These are phyloP conservation scores for Globisporangium emineosum DNA, from an alignment of 352 stramenopile genomes.

Conservation along the genomic window DNA sequence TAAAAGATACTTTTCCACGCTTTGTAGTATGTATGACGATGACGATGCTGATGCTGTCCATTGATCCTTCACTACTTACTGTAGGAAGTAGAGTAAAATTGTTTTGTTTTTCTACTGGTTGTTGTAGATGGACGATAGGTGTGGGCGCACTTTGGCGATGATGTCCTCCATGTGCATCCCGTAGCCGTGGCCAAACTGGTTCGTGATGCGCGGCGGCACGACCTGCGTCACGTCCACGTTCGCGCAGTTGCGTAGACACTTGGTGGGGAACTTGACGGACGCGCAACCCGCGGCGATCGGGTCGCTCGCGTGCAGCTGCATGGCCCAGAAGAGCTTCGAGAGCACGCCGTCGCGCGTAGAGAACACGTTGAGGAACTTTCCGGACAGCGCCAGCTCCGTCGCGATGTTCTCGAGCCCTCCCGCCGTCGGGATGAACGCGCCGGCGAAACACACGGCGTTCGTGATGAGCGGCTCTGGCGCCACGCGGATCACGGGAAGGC, in stretches of 20 bases:
- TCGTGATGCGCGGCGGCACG: slow-evolving; percentile 49
- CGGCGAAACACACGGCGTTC: slow-evolving; percentile 69
- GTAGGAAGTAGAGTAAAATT: not conserved
- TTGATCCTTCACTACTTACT: not conserved
- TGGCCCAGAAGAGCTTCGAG: slow-evolving; percentile 69
- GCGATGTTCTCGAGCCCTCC: slow-evolving; percentile 36
- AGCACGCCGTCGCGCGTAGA: slow-evolving; percentile 71
- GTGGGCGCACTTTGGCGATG: slow-evolving; percentile 39
- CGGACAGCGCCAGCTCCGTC: slow-evolving; percentile 29
- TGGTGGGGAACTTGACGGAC: slow-evolving; percentile 15
- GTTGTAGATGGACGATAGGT: slow-evolving; percentile 26
- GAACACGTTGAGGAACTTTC: slow-evolving; percentile 79
- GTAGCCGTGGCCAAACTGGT: slow-evolving; percentile 84
- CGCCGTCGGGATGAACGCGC: slow-evolving; percentile 50
- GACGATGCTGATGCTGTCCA: too few relatives aligned
- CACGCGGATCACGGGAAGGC: not conserved
- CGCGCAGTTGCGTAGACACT: slow-evolving; percentile 17
- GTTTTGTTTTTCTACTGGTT: not conserved
- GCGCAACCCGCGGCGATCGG: slow-evolving; percentile 51
- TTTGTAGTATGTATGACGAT: too few relatives aligned
- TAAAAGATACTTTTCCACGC: too few relatives aligned
- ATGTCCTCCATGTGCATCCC: slow-evolving; percentile 64
- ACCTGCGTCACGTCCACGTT: slow-evolving; percentile 78
- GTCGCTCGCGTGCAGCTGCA: slow-evolving; percentile 44
- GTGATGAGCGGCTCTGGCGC: slow-evolving; percentile 27